Conservation (phyloP, 129 eudicot species). For the Escallonia rubra region DNA sequence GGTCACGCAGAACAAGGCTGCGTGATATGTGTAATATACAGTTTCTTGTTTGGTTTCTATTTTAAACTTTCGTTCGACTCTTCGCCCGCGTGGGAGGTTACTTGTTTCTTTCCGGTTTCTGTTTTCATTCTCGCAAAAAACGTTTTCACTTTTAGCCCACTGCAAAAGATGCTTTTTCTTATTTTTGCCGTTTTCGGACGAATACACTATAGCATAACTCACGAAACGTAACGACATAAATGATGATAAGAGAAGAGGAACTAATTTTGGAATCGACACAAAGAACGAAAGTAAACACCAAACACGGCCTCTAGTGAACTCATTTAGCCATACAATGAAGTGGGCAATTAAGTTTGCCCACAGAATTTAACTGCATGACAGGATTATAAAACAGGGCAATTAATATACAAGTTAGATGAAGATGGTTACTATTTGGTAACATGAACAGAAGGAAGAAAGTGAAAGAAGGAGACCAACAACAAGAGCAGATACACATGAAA, state of each 20-base stretch:
- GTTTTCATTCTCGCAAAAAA: too few relatives aligned
- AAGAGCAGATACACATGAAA: neutral
- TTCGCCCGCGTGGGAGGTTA: neutral
- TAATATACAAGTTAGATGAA: neutral
- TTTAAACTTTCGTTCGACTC: neutral
- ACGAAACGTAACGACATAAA: too few relatives aligned
- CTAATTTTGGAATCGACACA: too few relatives aligned
- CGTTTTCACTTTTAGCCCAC: neutral
- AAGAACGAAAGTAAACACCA: too few relatives aligned
- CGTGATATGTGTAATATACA: neutral
- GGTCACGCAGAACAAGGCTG: slow-evolving; percentile 10
- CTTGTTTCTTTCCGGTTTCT: neutral
- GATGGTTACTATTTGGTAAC: neutral
- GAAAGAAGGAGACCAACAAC: neutral
- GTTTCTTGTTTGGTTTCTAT: neutral
- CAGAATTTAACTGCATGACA: neutral
- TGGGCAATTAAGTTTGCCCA: too few relatives aligned
- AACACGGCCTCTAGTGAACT: too few relatives aligned
- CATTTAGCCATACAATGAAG: too few relatives aligned
- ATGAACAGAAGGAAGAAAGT: neutral
- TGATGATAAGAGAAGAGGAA: too few relatives aligned
- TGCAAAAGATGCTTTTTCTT: too few relatives aligned
- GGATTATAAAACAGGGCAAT: neutral
- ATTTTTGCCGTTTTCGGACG: too few relatives aligned
- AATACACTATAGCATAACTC: too few relatives aligned